These are phyloP conservation scores for Coemansia sp. DNA, from an alignment of 192 early-diverging fungal genomes.

Conservation along the genomic window DNA sequence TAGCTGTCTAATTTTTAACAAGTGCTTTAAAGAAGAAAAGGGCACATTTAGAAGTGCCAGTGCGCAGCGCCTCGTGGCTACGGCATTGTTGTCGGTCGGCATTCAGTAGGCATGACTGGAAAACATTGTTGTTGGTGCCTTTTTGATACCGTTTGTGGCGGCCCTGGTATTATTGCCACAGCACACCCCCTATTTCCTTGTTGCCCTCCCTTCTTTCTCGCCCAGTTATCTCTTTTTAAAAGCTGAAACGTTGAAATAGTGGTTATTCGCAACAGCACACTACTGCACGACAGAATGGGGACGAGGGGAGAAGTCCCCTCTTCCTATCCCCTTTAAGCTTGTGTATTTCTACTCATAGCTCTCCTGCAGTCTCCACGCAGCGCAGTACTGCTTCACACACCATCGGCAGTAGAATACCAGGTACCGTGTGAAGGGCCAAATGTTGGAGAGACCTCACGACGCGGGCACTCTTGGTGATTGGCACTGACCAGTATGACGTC, in stretches of 20 bases:
- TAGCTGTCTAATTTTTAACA: neutral
- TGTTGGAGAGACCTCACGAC: neutral
- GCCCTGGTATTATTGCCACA: neutral
- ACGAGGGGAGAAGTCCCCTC: neutral
- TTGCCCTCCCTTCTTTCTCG: neutral
- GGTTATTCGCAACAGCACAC: neutral
- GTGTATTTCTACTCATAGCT: neutral
- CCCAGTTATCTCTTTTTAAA: neutral
- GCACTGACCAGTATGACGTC: neutral
- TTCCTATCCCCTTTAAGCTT: neutral
- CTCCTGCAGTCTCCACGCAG: neutral
- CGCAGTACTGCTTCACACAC: neutral
- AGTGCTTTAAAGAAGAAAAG: neutral
- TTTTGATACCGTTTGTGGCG: neutral
- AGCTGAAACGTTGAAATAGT: neutral
- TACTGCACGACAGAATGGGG: constrained; percentile 6
- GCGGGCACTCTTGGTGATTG: neutral
- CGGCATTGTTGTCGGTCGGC: constrained; percentile 4
- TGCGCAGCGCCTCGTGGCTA: constrained; percentile 6
- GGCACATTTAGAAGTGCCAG: constrained; percentile 3
- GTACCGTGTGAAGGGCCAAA: neutral
- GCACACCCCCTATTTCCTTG: neutral
- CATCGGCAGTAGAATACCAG: neutral
- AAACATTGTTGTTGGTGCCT: neutral
- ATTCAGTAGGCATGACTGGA: neutral